Conservation (phyloP, 1,284 basidiomycete genomes). For the Ustilago bromivora region DNA sequence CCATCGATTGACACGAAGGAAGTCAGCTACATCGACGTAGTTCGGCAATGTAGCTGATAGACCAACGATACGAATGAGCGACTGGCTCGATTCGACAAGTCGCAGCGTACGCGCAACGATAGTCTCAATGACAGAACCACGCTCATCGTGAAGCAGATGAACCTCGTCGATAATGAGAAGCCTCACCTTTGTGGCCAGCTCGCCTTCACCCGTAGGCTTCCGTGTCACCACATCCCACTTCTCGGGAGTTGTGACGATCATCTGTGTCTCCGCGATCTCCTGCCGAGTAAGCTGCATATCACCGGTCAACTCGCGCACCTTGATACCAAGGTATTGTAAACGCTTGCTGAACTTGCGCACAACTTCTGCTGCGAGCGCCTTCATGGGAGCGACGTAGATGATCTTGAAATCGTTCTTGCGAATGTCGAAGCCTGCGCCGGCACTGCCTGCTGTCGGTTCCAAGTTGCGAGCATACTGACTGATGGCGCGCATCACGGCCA, state of each 20-base stretch:
- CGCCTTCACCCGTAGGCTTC: conserved; percentile 95
- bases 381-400: conserved; percentile 99
- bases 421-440: conserved; percentile 57
- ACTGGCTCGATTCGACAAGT: conserved; percentile 95
- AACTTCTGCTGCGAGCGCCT: conserved; percentile 95
- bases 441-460: conserved; percentile 73
- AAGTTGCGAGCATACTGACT: conserved; percentile 81
- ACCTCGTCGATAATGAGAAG: conserved; percentile 98
- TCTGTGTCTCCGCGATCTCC: conserved; percentile 95
- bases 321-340: conserved; percentile 87
- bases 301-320: conserved; percentile 94
- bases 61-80: conserved; percentile 96
- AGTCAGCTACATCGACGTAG: conserved; percentile 96
- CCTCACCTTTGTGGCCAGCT: conserved; percentile 86
- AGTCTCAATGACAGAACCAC: conserved; percentile 97
- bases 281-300: conserved; percentile 97
- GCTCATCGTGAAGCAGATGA: conserved; percentile 95
- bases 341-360: conserved; percentile 91
- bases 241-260: conserved; percentile 98
- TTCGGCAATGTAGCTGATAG: conserved; percentile 98
- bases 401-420: conserved; percentile 80
- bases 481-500: conserved; percentile 89
- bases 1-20: conserved; percentile 87
- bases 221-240: conserved; percentile 99
- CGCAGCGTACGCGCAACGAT: conserved; percentile 96